A percentile compares a stretch with the other conserved stretches of the same genome.
These are phyloP conservation scores for Isoetes taiwanensis DNA, from an alignment of 75 land plant species.

Conservation along the genomic window DNA sequence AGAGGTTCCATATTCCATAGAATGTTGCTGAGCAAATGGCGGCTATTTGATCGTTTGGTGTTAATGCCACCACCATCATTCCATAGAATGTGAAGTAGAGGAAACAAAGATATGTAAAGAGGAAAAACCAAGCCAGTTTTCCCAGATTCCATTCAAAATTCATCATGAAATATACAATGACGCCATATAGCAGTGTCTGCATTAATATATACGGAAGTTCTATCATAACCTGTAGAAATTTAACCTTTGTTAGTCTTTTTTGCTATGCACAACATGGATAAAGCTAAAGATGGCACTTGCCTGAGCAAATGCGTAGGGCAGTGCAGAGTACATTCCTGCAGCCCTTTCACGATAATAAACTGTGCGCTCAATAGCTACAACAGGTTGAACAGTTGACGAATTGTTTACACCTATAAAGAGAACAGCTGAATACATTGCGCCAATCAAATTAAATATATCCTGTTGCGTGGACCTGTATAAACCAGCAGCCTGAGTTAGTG, in stretches of 20 bases:
- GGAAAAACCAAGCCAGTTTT: slow-evolving; percentile 41
- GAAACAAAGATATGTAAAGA: slow-evolving; percentile 68
- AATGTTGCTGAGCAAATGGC: slow-evolving; percentile 57
- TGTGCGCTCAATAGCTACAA: slow-evolving; percentile 16
- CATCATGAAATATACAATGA: slow-evolving; percentile 51
- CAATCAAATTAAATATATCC: slow-evolving; percentile 17
- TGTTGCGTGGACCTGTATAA: slow-evolving; percentile 7
- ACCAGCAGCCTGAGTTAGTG: neutral
- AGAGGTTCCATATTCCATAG: slow-evolving; percentile 65
- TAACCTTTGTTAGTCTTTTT: too few relatives aligned
- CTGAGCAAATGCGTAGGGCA: slow-evolving; percentile 27
- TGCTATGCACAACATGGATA: too few relatives aligned
- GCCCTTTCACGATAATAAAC: slow-evolving; percentile 22
- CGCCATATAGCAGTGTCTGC: slow-evolving; percentile 49
- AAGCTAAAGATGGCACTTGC: neutral
- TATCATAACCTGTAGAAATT: slow-evolving; percentile 36
- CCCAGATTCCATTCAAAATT: slow-evolving; percentile 44
- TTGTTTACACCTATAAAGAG: slow-evolving; percentile 25
- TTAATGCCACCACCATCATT: slow-evolving; percentile 72
- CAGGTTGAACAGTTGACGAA: slow-evolving; percentile 22
- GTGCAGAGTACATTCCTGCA: slow-evolving; percentile 21
- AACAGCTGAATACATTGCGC: slow-evolving; percentile 18
- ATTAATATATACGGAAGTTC: slow-evolving; percentile 54
- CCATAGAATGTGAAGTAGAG: slow-evolving; percentile 67
- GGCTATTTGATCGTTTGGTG: slow-evolving; percentile 43